Percentiles rank a stretch among this genome's conserved stretches.
These are phyloP conservation scores for Penicillium macrosclerotiorum DNA, from an alignment of 495 filamentous ascomycete genomes.

Conservation along the genomic window DNA sequence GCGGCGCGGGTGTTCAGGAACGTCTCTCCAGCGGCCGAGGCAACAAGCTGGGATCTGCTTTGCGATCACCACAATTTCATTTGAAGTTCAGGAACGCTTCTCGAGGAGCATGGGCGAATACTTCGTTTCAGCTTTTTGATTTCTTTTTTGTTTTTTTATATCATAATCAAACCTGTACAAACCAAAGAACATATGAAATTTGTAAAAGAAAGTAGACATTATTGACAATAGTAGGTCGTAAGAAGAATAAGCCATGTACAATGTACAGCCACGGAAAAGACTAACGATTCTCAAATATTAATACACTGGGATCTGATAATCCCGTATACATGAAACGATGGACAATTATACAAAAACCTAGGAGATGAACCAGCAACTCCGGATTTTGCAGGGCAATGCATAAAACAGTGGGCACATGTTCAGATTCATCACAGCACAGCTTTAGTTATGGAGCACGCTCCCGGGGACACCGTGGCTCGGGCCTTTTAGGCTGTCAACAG, in stretches of 20 bases:
- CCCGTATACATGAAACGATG: constrained; percentile 26
- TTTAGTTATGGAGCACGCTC: constrained; percentile 38
- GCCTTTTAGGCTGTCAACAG: constrained; percentile 43
- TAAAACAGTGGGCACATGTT: constrained; percentile 12
- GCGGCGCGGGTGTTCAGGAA: too few relatives aligned
- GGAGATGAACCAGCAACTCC: constrained; percentile 42
- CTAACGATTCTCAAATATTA: constrained; percentile 25
- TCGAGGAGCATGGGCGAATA: background rate
- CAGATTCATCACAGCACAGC: constrained; percentile 13
- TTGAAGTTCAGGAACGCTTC: background rate
- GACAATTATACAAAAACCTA: constrained; percentile 11
- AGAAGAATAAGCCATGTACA: constrained; percentile 24
- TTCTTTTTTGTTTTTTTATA: background rate
- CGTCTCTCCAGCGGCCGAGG: background rate
- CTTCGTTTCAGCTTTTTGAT: background rate
- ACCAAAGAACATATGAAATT: background rate
- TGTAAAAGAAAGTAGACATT: constrained; percentile 25
- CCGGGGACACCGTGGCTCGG: constrained; percentile 39
- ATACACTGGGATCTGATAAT: constrained; percentile 22
- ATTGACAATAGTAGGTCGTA: constrained; percentile 26
- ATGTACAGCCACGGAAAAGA: too few relatives aligned
- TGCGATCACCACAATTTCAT: constrained; percentile 14
- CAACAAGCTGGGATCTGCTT: constrained; percentile 13
- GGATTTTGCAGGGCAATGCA: constrained; percentile 16
- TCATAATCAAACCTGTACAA: too few relatives aligned